These are phyloP conservation scores for Myriosclerotinia scirpicola DNA, from an alignment of 2,329 filamentous ascomycete genomes.

Conservation along the genomic window DNA sequence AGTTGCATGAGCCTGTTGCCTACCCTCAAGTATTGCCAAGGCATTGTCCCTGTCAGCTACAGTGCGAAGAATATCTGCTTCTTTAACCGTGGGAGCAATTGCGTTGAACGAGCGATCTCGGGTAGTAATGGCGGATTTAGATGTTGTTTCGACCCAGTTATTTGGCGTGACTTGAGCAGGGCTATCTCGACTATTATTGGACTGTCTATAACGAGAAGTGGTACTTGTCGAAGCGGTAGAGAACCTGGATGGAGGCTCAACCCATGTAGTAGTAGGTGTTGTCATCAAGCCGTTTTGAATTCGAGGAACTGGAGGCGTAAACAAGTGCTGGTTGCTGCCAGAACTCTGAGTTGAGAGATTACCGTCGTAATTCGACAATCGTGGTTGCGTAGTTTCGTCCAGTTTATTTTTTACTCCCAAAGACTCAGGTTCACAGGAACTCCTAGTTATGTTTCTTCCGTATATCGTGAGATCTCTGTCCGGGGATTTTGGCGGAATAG, in stretches of 20 bases:
- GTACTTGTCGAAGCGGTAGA: not conserved
- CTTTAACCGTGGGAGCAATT: not conserved
- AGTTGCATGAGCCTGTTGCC: not conserved
- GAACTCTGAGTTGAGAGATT: not conserved
- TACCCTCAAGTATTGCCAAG: not conserved
- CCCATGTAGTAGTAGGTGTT: not conserved
- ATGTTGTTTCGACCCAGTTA: not conserved
- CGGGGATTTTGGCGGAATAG: not conserved
- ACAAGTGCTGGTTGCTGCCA: not conserved
- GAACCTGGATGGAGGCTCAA: conserved; percentile 1
- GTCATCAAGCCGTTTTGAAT: not conserved
- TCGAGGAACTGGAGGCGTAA: not conserved
- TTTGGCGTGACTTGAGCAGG: not conserved
- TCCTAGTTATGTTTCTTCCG: not conserved
- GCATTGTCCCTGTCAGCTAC: conserved; percentile 14
- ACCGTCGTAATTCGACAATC: not conserved
- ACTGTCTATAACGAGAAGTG: not conserved
- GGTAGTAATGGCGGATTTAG: not conserved
- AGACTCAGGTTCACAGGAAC: not conserved
- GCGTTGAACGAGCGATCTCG: not conserved
- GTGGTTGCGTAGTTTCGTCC: not conserved
- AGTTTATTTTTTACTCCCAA: not conserved
- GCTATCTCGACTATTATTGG: not conserved
- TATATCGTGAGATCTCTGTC: not conserved
- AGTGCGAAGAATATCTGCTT: conserved; percentile 1